Percentiles rank a stretch among this genome's conserved stretches.
Evolutionary conservation across 306 rosid genomes (phyloP).

Genomic region (Fragaria ananassa): DNA sequence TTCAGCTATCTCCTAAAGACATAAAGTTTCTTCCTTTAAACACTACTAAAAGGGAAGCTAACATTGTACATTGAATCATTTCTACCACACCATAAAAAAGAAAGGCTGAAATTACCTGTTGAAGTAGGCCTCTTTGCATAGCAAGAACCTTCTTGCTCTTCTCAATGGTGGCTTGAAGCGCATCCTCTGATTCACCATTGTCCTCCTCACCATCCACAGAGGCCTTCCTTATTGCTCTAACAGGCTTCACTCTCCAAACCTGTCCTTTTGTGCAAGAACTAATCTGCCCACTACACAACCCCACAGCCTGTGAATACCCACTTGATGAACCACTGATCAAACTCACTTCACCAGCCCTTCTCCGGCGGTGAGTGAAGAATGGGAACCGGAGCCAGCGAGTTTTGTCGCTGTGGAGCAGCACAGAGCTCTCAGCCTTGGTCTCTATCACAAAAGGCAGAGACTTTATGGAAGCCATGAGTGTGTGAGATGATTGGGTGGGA

Average conservation of each 20-base stretch:
- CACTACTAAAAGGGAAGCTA: background rate
- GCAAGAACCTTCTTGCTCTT: conserved; percentile 85
- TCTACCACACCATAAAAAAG: background rate
- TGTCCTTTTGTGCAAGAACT: conserved; percentile 35
- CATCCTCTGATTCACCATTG: conserved; percentile 49
- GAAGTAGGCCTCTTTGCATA: conserved; percentile 67
- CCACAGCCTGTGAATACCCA: conserved; percentile 26
- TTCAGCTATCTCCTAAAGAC: conserved; percentile 58
- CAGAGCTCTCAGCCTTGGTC: conserved; percentile 38
- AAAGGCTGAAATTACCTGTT: conserved; percentile 51
- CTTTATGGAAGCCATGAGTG: conserved; percentile 52
- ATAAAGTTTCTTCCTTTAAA: conserved; percentile 11
- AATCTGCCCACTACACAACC: conserved; percentile 37
- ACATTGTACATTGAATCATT: background rate
- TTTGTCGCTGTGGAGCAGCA: conserved; percentile 32
- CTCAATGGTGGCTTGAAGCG: conserved; percentile 63
- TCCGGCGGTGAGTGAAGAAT: conserved; percentile 21
- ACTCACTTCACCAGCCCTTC: conserved; percentile 21
- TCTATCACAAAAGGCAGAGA: conserved; percentile 46
- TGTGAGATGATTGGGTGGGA: background rate
- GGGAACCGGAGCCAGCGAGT: conserved; percentile 26
- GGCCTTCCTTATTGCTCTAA: conserved; percentile 41
- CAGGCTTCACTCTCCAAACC: conserved; percentile 33
- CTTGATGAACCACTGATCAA: conserved; percentile 19
- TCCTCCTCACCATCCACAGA: conserved; percentile 38